Evolutionary conservation across 148 eudicot genomes (phyloP).

Genomic region (Fallopia convolvulus): DNA sequence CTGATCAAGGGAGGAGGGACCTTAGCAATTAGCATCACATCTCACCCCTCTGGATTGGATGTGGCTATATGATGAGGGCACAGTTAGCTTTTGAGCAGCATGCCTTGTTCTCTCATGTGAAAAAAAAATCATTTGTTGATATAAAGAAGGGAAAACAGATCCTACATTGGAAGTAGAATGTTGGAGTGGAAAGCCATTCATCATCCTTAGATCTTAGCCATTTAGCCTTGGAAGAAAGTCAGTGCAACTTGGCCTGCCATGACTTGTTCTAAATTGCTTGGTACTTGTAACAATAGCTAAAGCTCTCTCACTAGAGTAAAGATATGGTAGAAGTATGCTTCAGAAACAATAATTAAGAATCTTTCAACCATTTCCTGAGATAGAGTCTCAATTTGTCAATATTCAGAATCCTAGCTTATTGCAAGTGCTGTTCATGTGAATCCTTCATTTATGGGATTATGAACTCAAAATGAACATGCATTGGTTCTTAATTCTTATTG

Average conservation of each 20-base stretch:
- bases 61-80: neutral
- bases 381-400: neutral
- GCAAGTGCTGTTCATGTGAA: neutral
- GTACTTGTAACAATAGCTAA: neutral
- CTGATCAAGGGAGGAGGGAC: neutral
- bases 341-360: neutral
- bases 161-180: neutral
- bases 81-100: neutral
- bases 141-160: neutral
- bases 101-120: neutral
- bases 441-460: neutral
- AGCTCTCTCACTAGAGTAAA: neutral
- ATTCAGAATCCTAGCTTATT: neutral
- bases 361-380: neutral
- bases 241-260: neutral
- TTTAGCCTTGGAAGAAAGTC: neutral
- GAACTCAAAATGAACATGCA: neutral
- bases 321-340: neutral
- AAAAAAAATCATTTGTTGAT: neutral
- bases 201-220: neutral
- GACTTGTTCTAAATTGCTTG: neutral
- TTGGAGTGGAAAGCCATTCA: neutral
- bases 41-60: neutral
- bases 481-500: neutral
- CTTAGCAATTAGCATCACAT: conserved; percentile 1